phyloP scores from a whole-genome alignment of 176 grass and related monocot species.

The Oryza glaberrima region DNA sequence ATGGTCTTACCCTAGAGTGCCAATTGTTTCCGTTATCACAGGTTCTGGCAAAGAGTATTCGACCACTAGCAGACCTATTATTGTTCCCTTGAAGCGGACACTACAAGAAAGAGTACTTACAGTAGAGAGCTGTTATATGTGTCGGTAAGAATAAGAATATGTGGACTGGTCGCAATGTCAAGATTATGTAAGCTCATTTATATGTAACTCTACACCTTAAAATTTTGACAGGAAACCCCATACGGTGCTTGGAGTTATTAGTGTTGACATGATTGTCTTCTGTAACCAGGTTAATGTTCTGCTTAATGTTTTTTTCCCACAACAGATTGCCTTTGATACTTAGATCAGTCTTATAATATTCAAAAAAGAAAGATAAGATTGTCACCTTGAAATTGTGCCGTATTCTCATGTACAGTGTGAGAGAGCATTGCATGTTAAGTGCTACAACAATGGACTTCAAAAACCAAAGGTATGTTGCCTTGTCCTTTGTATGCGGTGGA shows the following conservation, averaged over 20 bases:
- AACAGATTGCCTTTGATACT: slow-evolving; percentile 19
- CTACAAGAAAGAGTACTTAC: slow-evolving; percentile 54
- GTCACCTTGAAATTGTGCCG: slow-evolving; percentile 31
- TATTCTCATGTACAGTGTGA: slow-evolving; percentile 70
- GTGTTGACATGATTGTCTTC: slow-evolving; percentile 56
- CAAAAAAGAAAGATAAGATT: neutral
- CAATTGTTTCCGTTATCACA: slow-evolving; percentile 27
- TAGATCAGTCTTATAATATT: neutral
- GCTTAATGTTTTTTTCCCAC: slow-evolving; percentile 15
- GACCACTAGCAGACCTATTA: slow-evolving; percentile 18
- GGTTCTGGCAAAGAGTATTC: slow-evolving; percentile 37
- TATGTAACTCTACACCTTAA: slow-evolving; percentile 37
- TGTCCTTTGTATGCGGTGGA: slow-evolving; percentile 36
- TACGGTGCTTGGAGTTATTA: slow-evolving; percentile 46
- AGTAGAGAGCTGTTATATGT: slow-evolving; percentile 56
- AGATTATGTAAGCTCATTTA: slow-evolving; percentile 33
- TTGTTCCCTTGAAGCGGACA: slow-evolving; percentile 55
- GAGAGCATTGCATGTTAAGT: slow-evolving; percentile 70
- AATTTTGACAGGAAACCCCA: slow-evolving; percentile 47
- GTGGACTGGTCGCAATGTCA: slow-evolving; percentile 27
- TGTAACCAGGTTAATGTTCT: slow-evolving; percentile 73
- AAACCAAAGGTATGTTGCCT: slow-evolving; percentile 42
- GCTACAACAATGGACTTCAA: slow-evolving; percentile 37
- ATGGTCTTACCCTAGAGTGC: slow-evolving; percentile 8
- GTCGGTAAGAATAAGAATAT: slow-evolving; percentile 59